Base-by-base conservation (phyloP, 2,329 filamentous ascomycete species). In the Teratosphaeriaceae sp. region DNA sequence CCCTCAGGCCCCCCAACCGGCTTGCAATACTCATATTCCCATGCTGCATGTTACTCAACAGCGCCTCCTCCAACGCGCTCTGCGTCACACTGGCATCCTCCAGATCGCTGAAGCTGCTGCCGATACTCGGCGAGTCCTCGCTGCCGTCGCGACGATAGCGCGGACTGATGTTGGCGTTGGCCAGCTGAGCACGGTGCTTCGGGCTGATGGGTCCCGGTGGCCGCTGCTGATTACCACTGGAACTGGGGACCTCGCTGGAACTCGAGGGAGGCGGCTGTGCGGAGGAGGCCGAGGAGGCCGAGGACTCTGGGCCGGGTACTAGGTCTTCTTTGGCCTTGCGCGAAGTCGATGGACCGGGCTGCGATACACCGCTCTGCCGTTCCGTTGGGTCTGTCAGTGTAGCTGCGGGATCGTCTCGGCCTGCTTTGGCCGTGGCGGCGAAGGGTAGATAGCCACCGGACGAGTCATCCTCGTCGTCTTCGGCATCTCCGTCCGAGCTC, bases 31-130 rank as follows among this genome's bases (percentile, higher is more conserved):
- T 54, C 41, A 43, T 29, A 43, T 52, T 56, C 1, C 57, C 57
- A 29, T 53, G 52, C 51, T 80, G 75, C 72, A 85, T 82, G 50
- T 82, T 80, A 58, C 80, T 88, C 16, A 85, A 76, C 40, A 88
- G 66, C 6, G 83, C 85, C 59, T 90, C 85, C 61, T 89, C 85
- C 43, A 90, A 67, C 2, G 85, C 85, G 13, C 82, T 87, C 60
- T 88, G 84, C 21, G 85, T 88, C 13, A 90, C 81, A 15, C 84
- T 87, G 15, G 84, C 80, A 70, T 89, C 85, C 60, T 90, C 86
- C 33, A 94, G 73, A 66, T 92, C 87, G 64, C 85, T 90, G 56
- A 88, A 92, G 55, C 85, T 89, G 61, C 85, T 90, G 1, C 85
- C 84, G 80, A 88, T 88, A 54, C 84, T 88, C 1, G 82, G 84